phyloP scores from a whole-genome alignment of 257 asterid genomes.

The Echites panduratus region DNA sequence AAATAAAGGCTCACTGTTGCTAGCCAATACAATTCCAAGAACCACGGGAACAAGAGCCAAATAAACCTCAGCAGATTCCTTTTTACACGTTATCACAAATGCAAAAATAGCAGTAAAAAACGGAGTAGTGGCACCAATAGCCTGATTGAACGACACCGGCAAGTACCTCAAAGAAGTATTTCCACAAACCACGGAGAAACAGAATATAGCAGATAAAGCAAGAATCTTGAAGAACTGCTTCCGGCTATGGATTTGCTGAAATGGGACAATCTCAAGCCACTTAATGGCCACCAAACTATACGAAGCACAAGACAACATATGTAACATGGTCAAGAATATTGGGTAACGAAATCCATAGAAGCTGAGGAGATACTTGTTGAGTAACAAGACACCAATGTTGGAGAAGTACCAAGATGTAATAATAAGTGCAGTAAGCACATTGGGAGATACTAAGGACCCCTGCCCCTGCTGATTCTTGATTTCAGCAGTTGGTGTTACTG shows the following conservation, averaged over 20 bases:
- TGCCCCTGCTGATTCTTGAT: constrained; percentile 48
- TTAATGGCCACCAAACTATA: constrained; percentile 66
- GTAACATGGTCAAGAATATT: constrained; percentile 87
- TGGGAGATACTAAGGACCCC: constrained; percentile 43
- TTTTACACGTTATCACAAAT: constrained; percentile 65
- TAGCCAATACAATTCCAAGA: constrained; percentile 83
- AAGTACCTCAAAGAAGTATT: constrained; percentile 83
- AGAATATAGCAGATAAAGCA: constrained; percentile 63
- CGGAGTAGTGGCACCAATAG: constrained; percentile 92
- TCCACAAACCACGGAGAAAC: constrained; percentile 93
- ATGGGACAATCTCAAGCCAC: constrained; percentile 84
- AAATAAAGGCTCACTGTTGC: constrained; percentile 85
- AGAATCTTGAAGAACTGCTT: constrained; percentile 78
- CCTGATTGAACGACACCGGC: constrained; percentile 91
- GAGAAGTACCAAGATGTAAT: constrained; percentile 86
- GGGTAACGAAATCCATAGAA: constrained; percentile 79
- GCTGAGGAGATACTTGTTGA: constrained; percentile 87
- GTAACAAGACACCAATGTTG: constrained; percentile 78
- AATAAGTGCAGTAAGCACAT: constrained; percentile 53
- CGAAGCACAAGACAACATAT: constrained; percentile 75
- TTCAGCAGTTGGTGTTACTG: constrained; percentile 92
- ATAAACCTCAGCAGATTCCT: constrained; percentile 84
- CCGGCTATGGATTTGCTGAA: constrained; percentile 77
- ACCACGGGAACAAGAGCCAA: constrained; percentile 86
- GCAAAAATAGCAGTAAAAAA: constrained; percentile 93